These are phyloP conservation scores for Aspergillus wentii DNA, from an alignment of 495 filamentous ascomycete genomes.

Conservation along the genomic window DNA sequence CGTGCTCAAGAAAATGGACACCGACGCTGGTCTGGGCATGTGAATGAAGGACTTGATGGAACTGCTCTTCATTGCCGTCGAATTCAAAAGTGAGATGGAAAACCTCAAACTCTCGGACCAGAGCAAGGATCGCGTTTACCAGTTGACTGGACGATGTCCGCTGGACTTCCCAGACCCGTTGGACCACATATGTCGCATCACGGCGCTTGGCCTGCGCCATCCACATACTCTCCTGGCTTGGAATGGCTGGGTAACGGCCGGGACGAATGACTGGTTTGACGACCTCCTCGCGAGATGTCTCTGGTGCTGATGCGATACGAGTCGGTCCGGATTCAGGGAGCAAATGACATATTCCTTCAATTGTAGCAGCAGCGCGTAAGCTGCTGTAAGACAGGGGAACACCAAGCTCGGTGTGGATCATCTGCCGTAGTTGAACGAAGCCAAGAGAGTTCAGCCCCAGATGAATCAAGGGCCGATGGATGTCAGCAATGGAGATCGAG, in stretches of 20 bases:
- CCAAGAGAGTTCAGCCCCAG: neutral
- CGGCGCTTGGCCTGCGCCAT: neutral
- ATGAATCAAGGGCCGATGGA: neutral
- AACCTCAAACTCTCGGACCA: neutral
- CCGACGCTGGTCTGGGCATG: neutral
- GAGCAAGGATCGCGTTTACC: neutral
- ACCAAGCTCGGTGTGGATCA: neutral
- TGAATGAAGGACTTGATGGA: neutral
- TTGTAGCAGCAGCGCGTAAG: neutral
- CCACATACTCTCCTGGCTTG: neutral
- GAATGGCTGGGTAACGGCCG: neutral
- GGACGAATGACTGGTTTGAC: neutral
- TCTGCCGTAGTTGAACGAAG: neutral
- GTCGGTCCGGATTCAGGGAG: neutral
- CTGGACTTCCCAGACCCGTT: neutral
- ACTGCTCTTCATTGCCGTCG: neutral
- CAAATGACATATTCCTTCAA: neutral
- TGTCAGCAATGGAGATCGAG: neutral
- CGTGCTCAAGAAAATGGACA: neutral
- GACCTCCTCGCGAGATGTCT: neutral
- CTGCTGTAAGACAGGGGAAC: neutral
- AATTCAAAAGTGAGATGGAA: neutral
- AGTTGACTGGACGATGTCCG: neutral
- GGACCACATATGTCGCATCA: neutral
- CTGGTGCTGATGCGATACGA: neutral